These are phyloP conservation scores for Gaultheria prostrata DNA, from an alignment of 148 eudicot species.

Conservation along the genomic window DNA sequence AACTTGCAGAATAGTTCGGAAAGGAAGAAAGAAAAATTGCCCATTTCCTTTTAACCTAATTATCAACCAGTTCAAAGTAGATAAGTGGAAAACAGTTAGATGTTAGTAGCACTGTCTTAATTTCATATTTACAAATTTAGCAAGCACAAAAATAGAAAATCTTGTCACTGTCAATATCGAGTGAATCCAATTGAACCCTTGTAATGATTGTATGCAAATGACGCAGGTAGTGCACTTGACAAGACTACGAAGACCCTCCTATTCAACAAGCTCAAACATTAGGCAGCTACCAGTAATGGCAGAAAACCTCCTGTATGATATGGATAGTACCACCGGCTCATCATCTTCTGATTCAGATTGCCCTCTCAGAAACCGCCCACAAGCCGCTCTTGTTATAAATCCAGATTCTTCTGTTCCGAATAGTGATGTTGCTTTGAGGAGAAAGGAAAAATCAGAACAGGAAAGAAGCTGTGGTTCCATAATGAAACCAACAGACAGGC, in stretches of 20 bases:
- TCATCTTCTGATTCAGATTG: constrained; percentile 78
- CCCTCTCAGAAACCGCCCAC: constrained; percentile 26
- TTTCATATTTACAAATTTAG: neutral
- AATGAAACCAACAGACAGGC: constrained; percentile 24
- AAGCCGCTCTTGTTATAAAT: constrained; percentile 14
- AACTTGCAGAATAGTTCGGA: neutral
- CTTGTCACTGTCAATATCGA: neutral
- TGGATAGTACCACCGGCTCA: constrained; percentile 76
- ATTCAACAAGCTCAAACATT: constrained; percentile 37
- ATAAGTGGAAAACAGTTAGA: neutral
- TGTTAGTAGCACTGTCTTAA: neutral
- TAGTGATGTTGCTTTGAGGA: constrained; percentile 21
- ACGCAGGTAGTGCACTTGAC: constrained; percentile 70
- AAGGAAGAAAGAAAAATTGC: constrained; percentile 1
- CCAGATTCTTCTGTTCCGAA: constrained; percentile 16
- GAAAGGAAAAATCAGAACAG: constrained; percentile 26
- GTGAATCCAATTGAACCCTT: neutral
- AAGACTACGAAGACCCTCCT: constrained; percentile 60
- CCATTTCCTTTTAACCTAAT: neutral
- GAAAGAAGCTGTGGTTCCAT: constrained; percentile 20
- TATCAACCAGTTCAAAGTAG: neutral
- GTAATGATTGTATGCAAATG: neutral
- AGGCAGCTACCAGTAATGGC: constrained; percentile 51
- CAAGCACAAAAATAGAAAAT: neutral
- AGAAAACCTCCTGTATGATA: constrained; percentile 70